These are phyloP conservation scores for Camelina neglecta DNA, from an alignment of 345 rosid species.

Conservation along the genomic window DNA sequence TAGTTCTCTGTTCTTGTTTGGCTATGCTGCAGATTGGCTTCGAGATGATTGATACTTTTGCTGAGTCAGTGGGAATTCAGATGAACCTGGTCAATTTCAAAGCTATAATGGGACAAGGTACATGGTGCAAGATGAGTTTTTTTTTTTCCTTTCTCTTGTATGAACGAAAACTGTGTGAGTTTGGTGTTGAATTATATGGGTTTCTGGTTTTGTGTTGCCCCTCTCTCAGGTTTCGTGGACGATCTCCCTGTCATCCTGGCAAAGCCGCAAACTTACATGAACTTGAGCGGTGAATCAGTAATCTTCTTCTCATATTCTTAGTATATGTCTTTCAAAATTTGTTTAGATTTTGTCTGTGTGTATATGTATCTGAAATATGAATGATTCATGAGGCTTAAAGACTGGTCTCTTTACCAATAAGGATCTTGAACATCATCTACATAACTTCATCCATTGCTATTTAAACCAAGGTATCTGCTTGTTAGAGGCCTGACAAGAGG, in stretches of 20 bases:
- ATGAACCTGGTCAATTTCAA: too few species aligned
- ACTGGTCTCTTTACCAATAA: neutral
- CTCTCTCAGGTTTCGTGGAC: constrained; percentile 56
- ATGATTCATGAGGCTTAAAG: neutral
- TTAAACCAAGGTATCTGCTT: neutral
- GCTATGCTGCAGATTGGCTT: too few species aligned
- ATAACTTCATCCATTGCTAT: neutral
- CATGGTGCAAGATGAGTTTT: neutral
- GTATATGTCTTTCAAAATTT: neutral
- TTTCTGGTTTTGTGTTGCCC: neutral
- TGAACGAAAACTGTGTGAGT: neutral
- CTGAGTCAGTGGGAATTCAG: too few species aligned
- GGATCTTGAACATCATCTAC: neutral
- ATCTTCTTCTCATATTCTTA: constrained; percentile 29
- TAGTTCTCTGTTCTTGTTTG: neutral
- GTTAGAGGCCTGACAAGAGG: neutral
- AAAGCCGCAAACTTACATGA: constrained; percentile 94
- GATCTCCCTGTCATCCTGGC: constrained; percentile 66
- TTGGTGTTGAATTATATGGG: constrained; percentile 23
- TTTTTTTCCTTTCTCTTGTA: neutral
- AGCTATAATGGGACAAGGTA: too few species aligned
- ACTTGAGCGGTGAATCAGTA: constrained; percentile 95
- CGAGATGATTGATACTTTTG: too few species aligned
- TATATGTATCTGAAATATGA: constrained; percentile 9
- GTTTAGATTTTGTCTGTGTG: constrained; percentile 2